Base-by-base conservation (phyloP, 148 eudicot species). In the Diospyros lotus region DNA sequence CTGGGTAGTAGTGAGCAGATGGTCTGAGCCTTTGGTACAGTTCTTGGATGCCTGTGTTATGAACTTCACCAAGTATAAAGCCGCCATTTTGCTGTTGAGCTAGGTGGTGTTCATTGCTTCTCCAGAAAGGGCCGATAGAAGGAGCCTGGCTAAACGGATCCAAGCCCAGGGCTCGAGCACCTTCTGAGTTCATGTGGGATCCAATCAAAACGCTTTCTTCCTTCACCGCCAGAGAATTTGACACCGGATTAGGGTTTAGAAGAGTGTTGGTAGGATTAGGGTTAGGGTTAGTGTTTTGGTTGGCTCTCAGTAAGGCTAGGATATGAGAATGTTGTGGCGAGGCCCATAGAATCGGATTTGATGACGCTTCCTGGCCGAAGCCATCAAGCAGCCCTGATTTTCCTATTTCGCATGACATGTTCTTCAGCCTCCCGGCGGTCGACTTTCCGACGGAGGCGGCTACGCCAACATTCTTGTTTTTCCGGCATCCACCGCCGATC, bases 401-500 rank as follows among this genome's bases (percentile, higher is more conserved):
- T 8, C 75, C 83, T 1, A 83, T 48, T 60, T 86, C 85, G 6
- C 78, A 15, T 15, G 86, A 75, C 13, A 72, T 17, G 1, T 66
- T 6, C 52, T 68, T 79, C n/a, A 74, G 54, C 74, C 73, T 81
- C 2, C 70, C 80, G 0, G 74, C 55, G 40, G 66, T 6, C 6
- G 82, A 48, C 64, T 83, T 83, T 4, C 50, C 77, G 2, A 69
- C 44, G 28, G 83, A 10, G 1, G 83, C 11, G 7, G 83, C 17
- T 13, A 78, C 58, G 43, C 70, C 76, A 13, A 82, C 56, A 61
- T 48, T 82, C 86, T 82, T 87, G 93, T 86, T 89, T 70, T 89
- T 91, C 64, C 97, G 76, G 81, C 93, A 89, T 2, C 91, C 93
- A 10, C 97, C 97, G 0, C 93, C 97, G 9, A 91, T 91, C 0